phyloP scores from a whole-genome alignment of 2,329 filamentous ascomycete species.

The Penicillium glabrum region DNA sequence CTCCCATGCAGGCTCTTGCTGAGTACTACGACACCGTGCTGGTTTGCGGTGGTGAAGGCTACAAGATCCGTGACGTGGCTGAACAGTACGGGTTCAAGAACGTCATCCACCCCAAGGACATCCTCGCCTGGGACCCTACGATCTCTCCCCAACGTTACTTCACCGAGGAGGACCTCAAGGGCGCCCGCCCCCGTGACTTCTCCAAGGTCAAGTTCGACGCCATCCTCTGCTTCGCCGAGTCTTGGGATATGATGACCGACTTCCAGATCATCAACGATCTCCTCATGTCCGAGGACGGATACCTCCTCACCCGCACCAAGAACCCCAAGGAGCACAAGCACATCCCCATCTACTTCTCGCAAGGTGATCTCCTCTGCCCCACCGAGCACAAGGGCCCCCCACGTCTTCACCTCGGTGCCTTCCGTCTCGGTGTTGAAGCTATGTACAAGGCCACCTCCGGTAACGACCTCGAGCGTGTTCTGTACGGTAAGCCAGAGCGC shows the following conservation, averaged over 20 bases:
- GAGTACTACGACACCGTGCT: slow-evolving; percentile 77
- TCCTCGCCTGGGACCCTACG: slow-evolving; percentile 66
- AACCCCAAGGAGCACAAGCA: slow-evolving; percentile 57
- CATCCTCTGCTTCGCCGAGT: slow-evolving; percentile 74
- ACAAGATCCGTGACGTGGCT: slow-evolving; percentile 70
- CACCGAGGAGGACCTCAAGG: slow-evolving; percentile 65
- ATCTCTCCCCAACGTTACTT: slow-evolving; percentile 70
- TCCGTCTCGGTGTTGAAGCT: slow-evolving; percentile 71
- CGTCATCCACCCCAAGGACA: slow-evolving; percentile 71
- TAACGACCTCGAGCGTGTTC: slow-evolving; percentile 69
- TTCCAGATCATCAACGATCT: slow-evolving; percentile 76
- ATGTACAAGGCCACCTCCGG: slow-evolving; percentile 66
- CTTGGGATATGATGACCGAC: slow-evolving; percentile 71
- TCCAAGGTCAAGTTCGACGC: slow-evolving; percentile 69
- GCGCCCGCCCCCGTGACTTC: slow-evolving; percentile 70
- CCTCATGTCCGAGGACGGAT: slow-evolving; percentile 66
- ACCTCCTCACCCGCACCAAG: slow-evolving; percentile 63
- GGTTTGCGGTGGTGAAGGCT: slow-evolving; percentile 73
- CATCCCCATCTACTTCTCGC: slow-evolving; percentile 73
- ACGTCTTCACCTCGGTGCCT: slow-evolving; percentile 70
- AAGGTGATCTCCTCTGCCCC: slow-evolving; percentile 65
- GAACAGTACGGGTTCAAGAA: slow-evolving; percentile 74
- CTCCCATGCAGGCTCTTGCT: slow-evolving; percentile 71
- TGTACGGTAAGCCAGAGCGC: slow-evolving; percentile 73
- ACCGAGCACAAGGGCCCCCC: slow-evolving; percentile 62